Conservation (phyloP, 306 rosid species). For the Neltuma alba region DNA sequence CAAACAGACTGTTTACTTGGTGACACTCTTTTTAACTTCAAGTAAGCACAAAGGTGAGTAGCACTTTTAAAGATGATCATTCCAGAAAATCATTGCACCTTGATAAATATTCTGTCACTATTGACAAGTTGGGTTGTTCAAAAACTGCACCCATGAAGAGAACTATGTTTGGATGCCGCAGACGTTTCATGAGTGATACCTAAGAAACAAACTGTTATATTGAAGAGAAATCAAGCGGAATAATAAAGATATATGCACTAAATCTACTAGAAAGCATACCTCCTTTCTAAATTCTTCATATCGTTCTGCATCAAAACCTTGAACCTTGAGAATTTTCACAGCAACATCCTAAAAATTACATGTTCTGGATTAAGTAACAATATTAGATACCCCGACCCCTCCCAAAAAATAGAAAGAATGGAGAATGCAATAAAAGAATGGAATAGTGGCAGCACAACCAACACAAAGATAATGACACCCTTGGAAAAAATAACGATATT, state of each 20-base stretch:
- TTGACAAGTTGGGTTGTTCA: slow-evolving; percentile 85
- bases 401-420: neutral
- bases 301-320: slow-evolving; percentile 74
- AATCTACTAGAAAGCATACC: slow-evolving; percentile 49
- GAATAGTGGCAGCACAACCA: slow-evolving; percentile 17
- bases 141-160: slow-evolving; percentile 97
- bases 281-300: slow-evolving; percentile 81
- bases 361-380: slow-evolving; percentile 28
- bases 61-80: slow-evolving; percentile 3
- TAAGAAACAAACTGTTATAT: slow-evolving; percentile 43
- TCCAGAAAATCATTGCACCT: slow-evolving; percentile 54
- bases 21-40: slow-evolving; percentile 22
- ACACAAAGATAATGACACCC: neutral
- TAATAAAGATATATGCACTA: neutral
- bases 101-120: slow-evolving; percentile 94
- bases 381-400: neutral
- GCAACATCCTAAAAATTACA: slow-evolving; percentile 80
- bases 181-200: slow-evolving; percentile 90
- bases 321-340: slow-evolving; percentile 89
- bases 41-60: slow-evolving; percentile 20
- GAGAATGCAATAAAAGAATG: neutral
- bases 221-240: slow-evolving; percentile 32
- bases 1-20: slow-evolving; percentile 38
- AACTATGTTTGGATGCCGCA: slow-evolving; percentile 95
- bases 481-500: neutral